Percentiles rank a stretch among this genome's conserved stretches.
phyloP scores from a whole-genome alignment of 768 basidiomycete genomes.

The Suillus plorans region DNA sequence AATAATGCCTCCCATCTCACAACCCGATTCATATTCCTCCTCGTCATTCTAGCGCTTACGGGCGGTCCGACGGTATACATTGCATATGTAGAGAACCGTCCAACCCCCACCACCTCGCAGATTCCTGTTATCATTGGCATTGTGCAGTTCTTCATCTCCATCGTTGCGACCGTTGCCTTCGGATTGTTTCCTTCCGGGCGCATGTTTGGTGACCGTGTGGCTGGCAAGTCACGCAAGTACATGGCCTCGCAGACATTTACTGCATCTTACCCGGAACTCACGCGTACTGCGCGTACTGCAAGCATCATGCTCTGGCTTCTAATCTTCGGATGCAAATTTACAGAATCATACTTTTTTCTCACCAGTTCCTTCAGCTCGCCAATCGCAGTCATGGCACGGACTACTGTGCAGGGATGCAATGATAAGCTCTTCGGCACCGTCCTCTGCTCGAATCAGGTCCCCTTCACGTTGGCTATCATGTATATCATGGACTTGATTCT shows the following conservation, averaged over 20 bases:
- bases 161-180: conserved; percentile 80
- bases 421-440: conserved; percentile 80
- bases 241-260: conserved; percentile 99
- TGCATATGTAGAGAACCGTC: conserved; percentile 73
- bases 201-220: conserved; percentile 98
- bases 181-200: conserved; percentile 91
- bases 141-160: conserved; percentile 91
- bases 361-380: conserved; percentile 96
- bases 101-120: conserved; percentile 46
- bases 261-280: conserved; percentile 87
- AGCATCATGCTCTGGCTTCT: conserved; percentile 89
- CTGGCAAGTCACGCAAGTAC: conserved; percentile 96
- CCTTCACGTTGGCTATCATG: conserved; percentile 96
- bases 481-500: conserved; percentile 97
- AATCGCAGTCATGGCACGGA: conserved; percentile 94
- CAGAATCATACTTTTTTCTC: conserved; percentile 97
- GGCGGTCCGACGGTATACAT: conserved; percentile 94
- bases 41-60: conserved; percentile 90
- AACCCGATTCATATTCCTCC: conserved; percentile 87
- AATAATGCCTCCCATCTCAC: conserved; percentile 97
- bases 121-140: conserved; percentile 90
- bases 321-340: conserved; percentile 95
- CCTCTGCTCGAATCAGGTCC: conserved; percentile 89
- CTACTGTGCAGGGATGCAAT: conserved; percentile 86
- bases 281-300: conserved; percentile 70